Base-by-base conservation (phyloP, 257 asterid genomes). In the Ballota nigra region DNA sequence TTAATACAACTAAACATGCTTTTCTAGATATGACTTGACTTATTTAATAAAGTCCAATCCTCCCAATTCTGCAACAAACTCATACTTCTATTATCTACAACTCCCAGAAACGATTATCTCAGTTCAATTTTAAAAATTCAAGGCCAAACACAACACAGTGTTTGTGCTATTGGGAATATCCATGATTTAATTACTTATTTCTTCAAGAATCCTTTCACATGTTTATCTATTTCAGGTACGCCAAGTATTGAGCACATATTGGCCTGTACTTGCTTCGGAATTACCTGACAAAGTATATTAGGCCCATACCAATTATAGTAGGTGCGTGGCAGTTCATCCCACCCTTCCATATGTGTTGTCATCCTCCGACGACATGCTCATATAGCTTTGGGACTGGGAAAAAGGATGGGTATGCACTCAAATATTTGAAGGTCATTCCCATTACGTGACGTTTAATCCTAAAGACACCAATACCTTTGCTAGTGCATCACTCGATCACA, bases 221-320 rank as follows among this genome's bases (percentile, higher is more conserved):
- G 69, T 59, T 56, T 10, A 66, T 82, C 24, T 78, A 53, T 62
- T 60, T 15, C 69, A 89, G 97, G 97, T 94, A 45, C 95, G 96
- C 13, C 75, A 69, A 63, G 68, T 23, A 58, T 79, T 94, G 70
- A 77, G 92, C 77, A 20, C 79, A 63, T 91, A 86, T 72, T 94
- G 97, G 98, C 95, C 92, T 1, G 40, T 76, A 57, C 91, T 94
- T 57, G 72, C 86, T n/a, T 81, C 26, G 38, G 79, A 70, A 52
- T 77, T 89, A 78, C 83, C 90, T 1, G 90, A 84, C 10, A 72
- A 77, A 51, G 76, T 83, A n/a, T n/a, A n/a, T n/a, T n/a, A n/a
- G n/a, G n/a, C n/a, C n/a, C n/a, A n/a, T n/a, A n/a, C n/a, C n/a
- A n/a, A n/a, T n/a, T n/a, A n/a, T n/a, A n/a, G n/a, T n/a, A n/a